phyloP scores from a whole-genome alignment of 2,329 filamentous ascomycete genomes.

The Pseudogymnoascus sp. region DNA sequence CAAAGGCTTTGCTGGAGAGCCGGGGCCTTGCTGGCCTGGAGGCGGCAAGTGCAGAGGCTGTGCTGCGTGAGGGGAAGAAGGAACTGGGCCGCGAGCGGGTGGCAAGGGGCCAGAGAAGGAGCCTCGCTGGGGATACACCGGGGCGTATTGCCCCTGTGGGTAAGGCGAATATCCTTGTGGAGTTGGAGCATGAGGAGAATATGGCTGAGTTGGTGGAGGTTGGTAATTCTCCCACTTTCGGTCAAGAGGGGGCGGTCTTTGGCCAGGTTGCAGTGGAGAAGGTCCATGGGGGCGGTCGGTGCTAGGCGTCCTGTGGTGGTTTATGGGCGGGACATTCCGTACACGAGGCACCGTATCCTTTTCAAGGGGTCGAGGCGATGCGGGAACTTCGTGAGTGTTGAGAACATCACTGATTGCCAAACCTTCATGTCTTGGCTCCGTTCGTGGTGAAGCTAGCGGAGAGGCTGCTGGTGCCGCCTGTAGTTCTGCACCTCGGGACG shows the following conservation, averaged over 20 bases:
- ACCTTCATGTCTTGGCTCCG: conserved; percentile 19
- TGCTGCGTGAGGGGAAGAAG: conserved; percentile 27
- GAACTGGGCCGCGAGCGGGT: conserved; percentile 25
- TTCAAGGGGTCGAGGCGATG: neutral
- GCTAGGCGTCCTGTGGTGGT: conserved; percentile 12
- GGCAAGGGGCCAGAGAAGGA: conserved; percentile 24
- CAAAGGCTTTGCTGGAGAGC: conserved; percentile 23
- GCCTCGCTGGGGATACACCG: conserved; percentile 15
- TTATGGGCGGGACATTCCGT: conserved; percentile 11
- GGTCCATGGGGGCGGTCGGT: conserved; percentile 16
- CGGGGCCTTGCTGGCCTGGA: conserved; percentile 19
- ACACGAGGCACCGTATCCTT: conserved; percentile 10
- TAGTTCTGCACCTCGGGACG: neutral
- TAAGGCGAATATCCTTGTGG: conserved; percentile 15
- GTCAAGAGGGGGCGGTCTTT: conserved; percentile 13
- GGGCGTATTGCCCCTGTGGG: conserved; percentile 11
- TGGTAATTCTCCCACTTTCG: conserved; percentile 27
- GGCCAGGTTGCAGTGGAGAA: conserved; percentile 23
- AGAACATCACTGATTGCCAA: conserved; percentile 24
- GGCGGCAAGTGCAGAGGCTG: conserved; percentile 23
- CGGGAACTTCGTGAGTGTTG: conserved; percentile 15
- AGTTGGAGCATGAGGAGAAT: conserved; percentile 14
- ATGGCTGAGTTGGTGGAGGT: conserved; percentile 14
- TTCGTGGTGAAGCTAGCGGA: conserved; percentile 12
- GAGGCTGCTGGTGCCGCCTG: neutral